Conservation (phyloP, 2,329 filamentous ascomycete species). For the Scedosporium dehoogii region DNA sequence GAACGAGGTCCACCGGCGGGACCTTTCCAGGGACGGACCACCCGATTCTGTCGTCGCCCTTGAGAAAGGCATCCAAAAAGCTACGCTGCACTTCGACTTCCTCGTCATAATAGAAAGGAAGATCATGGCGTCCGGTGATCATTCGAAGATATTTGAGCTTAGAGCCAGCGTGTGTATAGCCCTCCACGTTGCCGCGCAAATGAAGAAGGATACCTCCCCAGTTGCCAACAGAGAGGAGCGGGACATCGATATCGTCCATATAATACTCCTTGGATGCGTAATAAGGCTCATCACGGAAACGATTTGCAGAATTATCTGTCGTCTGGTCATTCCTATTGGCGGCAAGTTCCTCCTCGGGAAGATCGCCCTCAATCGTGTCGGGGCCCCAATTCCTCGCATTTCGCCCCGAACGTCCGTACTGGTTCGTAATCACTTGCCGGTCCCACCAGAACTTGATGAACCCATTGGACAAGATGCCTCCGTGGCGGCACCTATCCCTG, state of each 20-base stretch:
- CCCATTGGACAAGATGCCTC: conserved; percentile 47
- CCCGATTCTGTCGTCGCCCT: conserved; percentile 52
- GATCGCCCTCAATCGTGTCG: conserved; percentile 47
- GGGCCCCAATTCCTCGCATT: conserved; percentile 39
- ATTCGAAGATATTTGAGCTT: conserved; percentile 59
- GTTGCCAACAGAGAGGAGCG: conserved; percentile 57
- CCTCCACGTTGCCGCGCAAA: conserved; percentile 58
- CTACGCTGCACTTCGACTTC: conserved; percentile 57
- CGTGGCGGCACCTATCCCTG: conserved; percentile 48
- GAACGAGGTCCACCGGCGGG: conserved; percentile 47
- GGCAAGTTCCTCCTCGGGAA: conserved; percentile 35
- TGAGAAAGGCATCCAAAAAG: conserved; percentile 64
- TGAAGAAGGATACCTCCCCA: conserved; percentile 64
- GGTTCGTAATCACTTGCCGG: conserved; percentile 55
- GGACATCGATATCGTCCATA: conserved; percentile 56
- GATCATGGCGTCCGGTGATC: conserved; percentile 60
- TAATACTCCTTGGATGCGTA: conserved; percentile 44
- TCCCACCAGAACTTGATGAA: conserved; percentile 61
- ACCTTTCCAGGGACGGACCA: conserved; percentile 42
- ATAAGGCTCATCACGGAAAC: conserved; percentile 45
- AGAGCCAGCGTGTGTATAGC: conserved; percentile 53
- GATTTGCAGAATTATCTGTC: conserved; percentile 22
- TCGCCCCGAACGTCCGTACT: conserved; percentile 41
- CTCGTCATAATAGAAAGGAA: conserved; percentile 63
- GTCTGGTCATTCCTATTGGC: conserved; percentile 37